Evolutionary conservation across 805 yeast species (phyloP), one percentile per base, ranked within the genome.

Genomic region (Jamesozyma piceae): DNA sequence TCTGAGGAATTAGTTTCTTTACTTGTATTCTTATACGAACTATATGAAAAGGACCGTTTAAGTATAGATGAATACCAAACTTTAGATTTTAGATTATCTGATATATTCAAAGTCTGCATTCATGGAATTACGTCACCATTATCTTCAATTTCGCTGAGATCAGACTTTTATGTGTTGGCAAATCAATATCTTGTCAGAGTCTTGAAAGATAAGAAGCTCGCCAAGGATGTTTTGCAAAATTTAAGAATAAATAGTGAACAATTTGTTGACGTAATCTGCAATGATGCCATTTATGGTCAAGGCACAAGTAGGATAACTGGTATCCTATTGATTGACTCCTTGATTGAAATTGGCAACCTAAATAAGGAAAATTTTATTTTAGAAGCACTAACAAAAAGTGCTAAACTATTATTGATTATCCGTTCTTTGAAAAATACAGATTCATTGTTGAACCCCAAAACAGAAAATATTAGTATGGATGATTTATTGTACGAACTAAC

Each of bases 221-320:
- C 75, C 9, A 64, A 66, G 13, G 78, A 75, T 38, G 59, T 80
- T 15, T 57, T 74, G 40, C 71, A 69, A n/a, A 71, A 75, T 21
- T 63, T 87, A 36, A 72, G 75, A 43, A 50, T 66, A 35, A 71
- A 81, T 3, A 72, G 78, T 28, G 94, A 81, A 44, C 72, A 74
- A 48, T 63, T 87, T 41, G 68, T 86, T 22, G 79, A 76, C 17
- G 69, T 74, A 2, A 70, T 87, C 27, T 80, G 86, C 55, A 78
- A 76, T 46, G 97, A 92, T 64, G 80, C 92, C 0, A 74, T 86
- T 14, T 70, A 77, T 42, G 87, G 89, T 2, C 92, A 83, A 51
- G 92, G 90, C 1, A 67, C 82, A 1, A 73, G 82, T 6, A 73
- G 92, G 50, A 73, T 88, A 10, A 78, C 90, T 0, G 80, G 95